phyloP scores from a whole-genome alignment of 495 filamentous ascomycete species.

The Penicillium flavigenum region DNA sequence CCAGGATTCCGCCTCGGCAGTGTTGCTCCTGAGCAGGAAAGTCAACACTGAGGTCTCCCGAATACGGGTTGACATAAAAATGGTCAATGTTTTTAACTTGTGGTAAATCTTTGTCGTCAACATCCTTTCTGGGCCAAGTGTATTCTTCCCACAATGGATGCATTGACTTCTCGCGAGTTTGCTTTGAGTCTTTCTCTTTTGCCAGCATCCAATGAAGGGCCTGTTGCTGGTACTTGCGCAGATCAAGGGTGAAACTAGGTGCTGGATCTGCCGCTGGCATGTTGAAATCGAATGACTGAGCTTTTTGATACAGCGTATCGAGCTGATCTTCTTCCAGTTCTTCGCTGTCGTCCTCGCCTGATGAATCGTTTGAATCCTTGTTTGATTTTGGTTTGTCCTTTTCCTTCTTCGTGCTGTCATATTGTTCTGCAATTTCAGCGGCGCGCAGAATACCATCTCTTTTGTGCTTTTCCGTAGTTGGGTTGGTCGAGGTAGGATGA shows the following conservation, averaged over 20 bases:
- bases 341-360: constrained; percentile 76
- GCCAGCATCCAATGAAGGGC: constrained; percentile 92
- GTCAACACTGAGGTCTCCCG: constrained; percentile 86
- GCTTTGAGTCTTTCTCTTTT: constrained; percentile 80
- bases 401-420: constrained; percentile 66
- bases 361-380: constrained; percentile 48
- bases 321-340: constrained; percentile 95
- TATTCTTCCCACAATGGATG: constrained; percentile 99
- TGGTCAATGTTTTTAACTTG: constrained; percentile 58
- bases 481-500: constrained; percentile 67
- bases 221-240: constrained; percentile 94
- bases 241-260: constrained; percentile 72
- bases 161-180: constrained; percentile 73
- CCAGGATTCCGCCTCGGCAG: constrained; percentile 89
- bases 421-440: constrained; percentile 79
- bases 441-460: constrained; percentile 79
- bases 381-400: constrained; percentile 33
- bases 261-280: constrained; percentile 83
- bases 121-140: constrained; percentile 80
- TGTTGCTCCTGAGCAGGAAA: constrained; percentile 94
- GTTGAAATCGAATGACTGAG: constrained; percentile 93
- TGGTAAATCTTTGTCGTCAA: constrained; percentile 74
- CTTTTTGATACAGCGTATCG: constrained; percentile 91
- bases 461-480: constrained; percentile 75
- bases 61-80: constrained; percentile 97